Evolutionary conservation across 2,329 filamentous ascomycete genomes (phyloP).

Genomic region (Neurospora sp.): DNA sequence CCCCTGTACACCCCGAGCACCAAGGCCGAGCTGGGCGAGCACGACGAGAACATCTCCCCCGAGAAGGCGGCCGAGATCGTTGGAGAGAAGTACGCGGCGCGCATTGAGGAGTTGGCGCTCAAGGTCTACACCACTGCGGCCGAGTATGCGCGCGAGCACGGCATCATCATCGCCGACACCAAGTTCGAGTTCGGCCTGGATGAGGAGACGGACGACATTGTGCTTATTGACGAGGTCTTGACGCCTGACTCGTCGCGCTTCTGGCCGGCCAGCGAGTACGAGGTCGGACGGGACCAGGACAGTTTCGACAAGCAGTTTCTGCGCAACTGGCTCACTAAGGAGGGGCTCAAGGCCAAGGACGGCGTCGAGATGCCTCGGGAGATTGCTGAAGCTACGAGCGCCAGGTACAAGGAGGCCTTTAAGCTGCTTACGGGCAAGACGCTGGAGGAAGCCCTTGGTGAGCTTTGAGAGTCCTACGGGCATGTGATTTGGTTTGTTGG

Average conservation of each 20-base stretch:
- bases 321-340: slow-evolving; percentile 67
- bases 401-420: slow-evolving; percentile 69
- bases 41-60: slow-evolving; percentile 78
- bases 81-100: slow-evolving; percentile 51
- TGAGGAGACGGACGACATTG: slow-evolving; percentile 52
- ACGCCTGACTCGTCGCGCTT: slow-evolving; percentile 79
- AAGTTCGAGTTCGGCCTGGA: slow-evolving; percentile 59
- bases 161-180: slow-evolving; percentile 62
- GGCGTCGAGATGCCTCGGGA: slow-evolving; percentile 64
- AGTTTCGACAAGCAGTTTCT: slow-evolving; percentile 81
- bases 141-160: slow-evolving; percentile 52
- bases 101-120: slow-evolving; percentile 55
- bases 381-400: slow-evolving; percentile 56
- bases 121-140: slow-evolving; percentile 53
- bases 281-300: slow-evolving; percentile 62
- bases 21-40: slow-evolving; percentile 68
- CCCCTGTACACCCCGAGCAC: slow-evolving; percentile 72
- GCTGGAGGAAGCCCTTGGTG: slow-evolving; percentile 25
- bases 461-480: slow-evolving; percentile 2
- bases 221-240: slow-evolving; percentile 75
- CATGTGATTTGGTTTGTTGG: not conserved
- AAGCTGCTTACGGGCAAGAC: slow-evolving; percentile 53
- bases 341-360: slow-evolving; percentile 66
- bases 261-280: slow-evolving; percentile 68
- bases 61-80: slow-evolving; percentile 54